Percentiles rank a stretch among this genome's conserved stretches.
phyloP scores from a whole-genome alignment of 176 grass and related monocot species.

The Zizania latifolia region DNA sequence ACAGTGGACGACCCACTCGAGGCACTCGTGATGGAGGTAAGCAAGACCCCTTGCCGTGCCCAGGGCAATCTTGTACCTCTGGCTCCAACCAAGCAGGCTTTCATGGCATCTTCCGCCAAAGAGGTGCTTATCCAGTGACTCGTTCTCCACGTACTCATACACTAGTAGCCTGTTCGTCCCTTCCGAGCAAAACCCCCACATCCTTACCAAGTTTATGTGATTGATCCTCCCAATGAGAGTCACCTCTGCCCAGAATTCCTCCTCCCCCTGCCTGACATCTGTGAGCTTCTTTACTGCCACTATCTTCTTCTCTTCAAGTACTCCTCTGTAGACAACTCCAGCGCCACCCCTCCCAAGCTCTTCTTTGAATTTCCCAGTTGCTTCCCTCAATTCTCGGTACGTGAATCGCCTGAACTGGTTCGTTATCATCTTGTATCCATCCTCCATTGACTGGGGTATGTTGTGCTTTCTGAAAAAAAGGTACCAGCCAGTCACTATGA shows the following conservation, averaged over 20 bases:
- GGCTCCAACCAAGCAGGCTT: constrained; percentile 12
- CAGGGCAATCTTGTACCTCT: constrained; percentile 37
- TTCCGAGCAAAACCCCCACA: constrained; percentile 55
- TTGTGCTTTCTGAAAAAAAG: constrained; percentile 41
- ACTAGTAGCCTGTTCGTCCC: constrained; percentile 42
- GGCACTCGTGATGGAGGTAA: constrained; percentile 47
- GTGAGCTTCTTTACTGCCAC: constrained; percentile 58
- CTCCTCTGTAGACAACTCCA: constrained; percentile 46
- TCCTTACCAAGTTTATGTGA: constrained; percentile 64
- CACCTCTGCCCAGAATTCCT: constrained; percentile 62
- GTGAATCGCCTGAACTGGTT: constrained; percentile 71
- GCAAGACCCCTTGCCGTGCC: constrained; percentile 35
- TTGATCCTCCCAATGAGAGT: constrained; percentile 56
- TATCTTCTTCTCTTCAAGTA: constrained; percentile 34
- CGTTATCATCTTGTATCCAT: constrained; percentile 69
- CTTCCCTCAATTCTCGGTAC: constrained; percentile 61
- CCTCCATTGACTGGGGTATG: constrained; percentile 47
- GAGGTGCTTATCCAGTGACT: constrained; percentile 55
- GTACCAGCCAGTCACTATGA: constrained; percentile 61
- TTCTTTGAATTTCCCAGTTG: constrained; percentile 67
- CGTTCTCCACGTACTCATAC: constrained; percentile 56
- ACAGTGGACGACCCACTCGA: constrained; percentile 51
- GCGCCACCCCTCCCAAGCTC: constrained; percentile 62
- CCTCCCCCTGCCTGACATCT: constrained; percentile 31
- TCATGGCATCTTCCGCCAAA: constrained; percentile 36